Evolutionary conservation across 2,329 filamentous ascomycete genomes (phyloP).

Genomic region (Monilinia fructicola): DNA sequence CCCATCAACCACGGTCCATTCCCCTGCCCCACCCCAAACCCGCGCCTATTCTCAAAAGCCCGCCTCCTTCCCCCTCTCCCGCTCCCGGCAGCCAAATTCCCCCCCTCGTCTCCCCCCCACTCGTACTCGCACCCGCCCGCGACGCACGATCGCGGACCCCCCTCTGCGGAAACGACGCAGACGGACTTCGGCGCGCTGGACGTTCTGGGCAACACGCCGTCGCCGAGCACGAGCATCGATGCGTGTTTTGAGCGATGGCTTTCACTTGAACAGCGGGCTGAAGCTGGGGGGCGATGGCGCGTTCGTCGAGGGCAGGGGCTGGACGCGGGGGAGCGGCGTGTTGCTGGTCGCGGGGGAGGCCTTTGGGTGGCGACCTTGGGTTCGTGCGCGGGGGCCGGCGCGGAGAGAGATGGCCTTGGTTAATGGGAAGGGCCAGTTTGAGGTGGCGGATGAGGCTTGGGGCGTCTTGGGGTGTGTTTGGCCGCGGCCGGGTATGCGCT

Average conservation of each 20-base stretch:
- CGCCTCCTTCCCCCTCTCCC: background rate
- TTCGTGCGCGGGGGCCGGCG: constrained; percentile 41
- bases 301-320: constrained; percentile 44
- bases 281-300: constrained; percentile 41
- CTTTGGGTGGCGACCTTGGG: constrained; percentile 87
- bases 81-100: background rate
- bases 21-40: background rate
- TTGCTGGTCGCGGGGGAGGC: constrained; percentile 83
- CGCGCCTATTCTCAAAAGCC: background rate
- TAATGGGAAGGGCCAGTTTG: constrained; percentile 80
- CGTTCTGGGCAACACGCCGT: constrained; percentile 71
- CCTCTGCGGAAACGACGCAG: constrained; percentile 59
- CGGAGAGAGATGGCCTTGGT: constrained; percentile 51
- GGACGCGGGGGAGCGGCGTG: constrained; percentile 64
- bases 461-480: constrained; percentile 75
- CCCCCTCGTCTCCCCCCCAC: background rate
- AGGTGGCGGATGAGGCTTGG: constrained; percentile 69
- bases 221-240: constrained; percentile 80
- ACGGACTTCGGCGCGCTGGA: constrained; percentile 76
- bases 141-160: constrained; percentile 55
- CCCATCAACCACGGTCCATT: background rate
- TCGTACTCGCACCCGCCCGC: background rate
- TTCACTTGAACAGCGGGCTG: constrained; percentile 79
- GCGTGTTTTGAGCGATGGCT: constrained; percentile 79
- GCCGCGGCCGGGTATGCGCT: constrained; percentile 86